Percentiles rank a stretch among this genome's conserved stretches.
phyloP scores from a whole-genome alignment of 495 filamentous ascomycete species.

The Neurospora sp. region DNA sequence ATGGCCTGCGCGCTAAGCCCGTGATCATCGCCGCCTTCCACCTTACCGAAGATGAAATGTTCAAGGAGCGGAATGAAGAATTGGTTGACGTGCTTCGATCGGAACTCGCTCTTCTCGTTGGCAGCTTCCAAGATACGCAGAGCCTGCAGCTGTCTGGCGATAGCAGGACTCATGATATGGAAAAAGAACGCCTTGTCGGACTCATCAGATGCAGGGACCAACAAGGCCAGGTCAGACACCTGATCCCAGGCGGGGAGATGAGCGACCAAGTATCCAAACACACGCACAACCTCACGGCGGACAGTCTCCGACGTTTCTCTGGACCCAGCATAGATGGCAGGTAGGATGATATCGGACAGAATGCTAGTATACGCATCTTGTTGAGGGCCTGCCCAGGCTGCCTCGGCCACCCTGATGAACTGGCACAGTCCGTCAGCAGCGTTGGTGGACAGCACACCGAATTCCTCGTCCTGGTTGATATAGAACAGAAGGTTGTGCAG shows the following conservation, averaged over 20 bases:
- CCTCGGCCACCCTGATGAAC: conserved; percentile 55
- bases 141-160: conserved; percentile 76
- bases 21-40: conserved; percentile 66
- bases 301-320: conserved; percentile 73
- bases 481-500: conserved; percentile 85
- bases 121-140: conserved; percentile 62
- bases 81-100: conserved; percentile 67
- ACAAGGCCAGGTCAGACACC: conserved; percentile 61
- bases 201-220: conserved; percentile 64
- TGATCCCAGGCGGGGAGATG: conserved; percentile 55
- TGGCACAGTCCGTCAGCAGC: conserved; percentile 69
- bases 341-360: conserved; percentile 54
- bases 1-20: conserved; percentile 78
- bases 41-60: conserved; percentile 79
- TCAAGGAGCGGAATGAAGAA: conserved; percentile 89
- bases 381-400: conserved; percentile 22
- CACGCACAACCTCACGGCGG: conserved; percentile 64
- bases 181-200: conserved; percentile 83
- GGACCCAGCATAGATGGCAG: conserved; percentile 64
- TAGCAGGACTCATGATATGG: conserved; percentile 85
- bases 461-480: conserved; percentile 77
- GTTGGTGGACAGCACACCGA: conserved; percentile 69
- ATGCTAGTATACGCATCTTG: conserved; percentile 36
- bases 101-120: conserved; percentile 50
- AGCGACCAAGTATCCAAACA: conserved; percentile 69